Base-by-base conservation (phyloP, 164 flowering plant species). In the Sedum album region DNA sequence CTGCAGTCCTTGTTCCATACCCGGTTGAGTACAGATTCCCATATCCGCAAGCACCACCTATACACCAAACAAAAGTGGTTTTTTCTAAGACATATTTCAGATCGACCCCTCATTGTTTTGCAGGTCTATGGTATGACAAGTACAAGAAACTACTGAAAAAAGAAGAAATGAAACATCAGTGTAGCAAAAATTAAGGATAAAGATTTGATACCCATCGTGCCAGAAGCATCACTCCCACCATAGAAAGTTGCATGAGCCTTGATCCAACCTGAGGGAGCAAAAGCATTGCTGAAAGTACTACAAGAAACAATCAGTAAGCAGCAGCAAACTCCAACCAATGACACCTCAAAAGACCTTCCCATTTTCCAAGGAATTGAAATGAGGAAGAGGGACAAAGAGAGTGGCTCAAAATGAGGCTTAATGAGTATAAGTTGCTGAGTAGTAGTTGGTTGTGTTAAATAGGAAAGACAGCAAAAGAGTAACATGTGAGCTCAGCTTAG, bases 221-320 rank as follows among this genome's bases (percentile, higher is more conserved):
- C n/a, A n/a, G n/a, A n/a, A n/a, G n/a, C n/a, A n/a, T n/a, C 76
- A 18, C 70, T 69, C 5, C 72, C 76, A 7, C 76, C 76, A 48
- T 73, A 73, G 66, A 73, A 73, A 31, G 76, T 73, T 48, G 76
- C 76, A 20, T 73, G 76, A 26, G 38, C 76, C 36, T 69, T 73
- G 5, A 48, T 60, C 76, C 76, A 73, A 6, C 51, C 72, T 57
- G 76, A 69, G 33, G 76, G 31, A 7, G 66, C 7, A 26, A 73
- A 66, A 8, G 69, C 76, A 53, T 42, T 4, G 70, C 41, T 38
- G 41, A 38, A 6, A 0, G 33, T 66, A 25, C 8, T 60, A 20
- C 44, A 46, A 20, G 20, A 21, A 9, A 23, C 60, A 23, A 53
- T 31, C n/a, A 57, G 20, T 9, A 36, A n/a, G n/a, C n/a, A 15